A percentile compares a stretch with the other conserved stretches of the same genome.
These are phyloP conservation scores for Hirschioporus abietinus DNA, from an alignment of 768 basidiomycete species.

Conservation along the genomic window DNA sequence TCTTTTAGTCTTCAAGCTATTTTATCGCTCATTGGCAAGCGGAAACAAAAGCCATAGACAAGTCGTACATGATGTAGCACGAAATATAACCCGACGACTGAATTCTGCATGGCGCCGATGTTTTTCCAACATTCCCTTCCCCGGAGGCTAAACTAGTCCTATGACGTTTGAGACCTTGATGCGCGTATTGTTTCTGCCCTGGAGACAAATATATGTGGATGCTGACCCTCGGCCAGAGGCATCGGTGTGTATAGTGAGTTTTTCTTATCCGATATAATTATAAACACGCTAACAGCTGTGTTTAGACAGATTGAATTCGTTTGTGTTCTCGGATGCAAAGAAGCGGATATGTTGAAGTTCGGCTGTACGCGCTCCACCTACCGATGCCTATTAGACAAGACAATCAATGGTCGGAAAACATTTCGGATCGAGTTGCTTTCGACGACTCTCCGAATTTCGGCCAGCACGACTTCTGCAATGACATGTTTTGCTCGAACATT, in stretches of 20 bases:
- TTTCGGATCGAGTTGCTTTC: background rate
- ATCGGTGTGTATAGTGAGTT: background rate
- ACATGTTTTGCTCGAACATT: background rate
- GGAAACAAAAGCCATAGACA: no score
- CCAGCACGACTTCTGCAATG: background rate
- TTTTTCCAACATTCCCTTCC: no score
- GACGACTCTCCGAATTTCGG: background rate
- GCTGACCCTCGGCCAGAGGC: no score
- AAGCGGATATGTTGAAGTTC: background rate
- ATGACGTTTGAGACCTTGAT: no score
- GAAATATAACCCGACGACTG: no score
- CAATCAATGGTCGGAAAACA: background rate
- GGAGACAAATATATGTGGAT: no score
- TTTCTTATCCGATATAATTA: background rate
- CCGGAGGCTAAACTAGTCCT: no score
- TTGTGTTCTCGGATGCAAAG: background rate
- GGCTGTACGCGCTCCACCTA: background rate
- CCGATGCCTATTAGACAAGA: background rate
- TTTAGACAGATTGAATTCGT: background rate
- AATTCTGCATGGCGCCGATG: no score
- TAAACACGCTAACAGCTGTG: background rate
- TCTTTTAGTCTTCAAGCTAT: no score
- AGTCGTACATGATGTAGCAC: no score
- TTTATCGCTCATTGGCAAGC: no score
- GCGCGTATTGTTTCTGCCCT: no score